phyloP scores from a whole-genome alignment of 169 alveolate species.

The Plasmodium adleri region DNA sequence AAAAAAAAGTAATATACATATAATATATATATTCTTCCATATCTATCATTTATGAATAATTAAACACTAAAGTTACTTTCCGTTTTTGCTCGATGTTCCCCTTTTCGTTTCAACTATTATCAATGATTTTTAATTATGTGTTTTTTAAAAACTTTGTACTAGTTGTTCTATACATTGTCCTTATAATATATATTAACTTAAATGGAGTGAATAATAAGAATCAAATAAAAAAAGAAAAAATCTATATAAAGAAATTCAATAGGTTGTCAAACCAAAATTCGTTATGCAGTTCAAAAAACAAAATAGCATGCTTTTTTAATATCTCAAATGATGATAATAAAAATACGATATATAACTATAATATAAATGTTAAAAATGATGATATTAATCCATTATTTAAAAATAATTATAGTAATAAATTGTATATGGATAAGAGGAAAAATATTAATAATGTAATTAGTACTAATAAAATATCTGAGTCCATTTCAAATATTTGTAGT shows the following conservation, averaged over 20 bases:
- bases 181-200: conserved; percentile 5
- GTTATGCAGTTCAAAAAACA: conserved; percentile 11
- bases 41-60: too few species aligned
- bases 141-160: not conserved
- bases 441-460: not conserved
- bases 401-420: not conserved
- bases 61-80: too few species aligned
- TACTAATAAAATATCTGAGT: not conserved
- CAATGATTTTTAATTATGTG: conserved; percentile 1
- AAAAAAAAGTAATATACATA: not conserved
- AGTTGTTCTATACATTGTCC: not conserved
- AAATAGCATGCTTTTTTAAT: conserved; percentile 12
- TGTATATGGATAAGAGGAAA: not conserved
- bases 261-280: not conserved
- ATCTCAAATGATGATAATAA: conserved; percentile 6
- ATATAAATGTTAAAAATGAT: too few species aligned
- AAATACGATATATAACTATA: not conserved
- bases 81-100: too few species aligned
- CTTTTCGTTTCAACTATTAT: too few species aligned
- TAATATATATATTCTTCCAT: too few species aligned
- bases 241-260: conserved; percentile 6
- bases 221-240: conserved; percentile 11
- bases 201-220: conserved; percentile 4
- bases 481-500: too few species aligned
- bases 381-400: too few species aligned